Base-by-base conservation (phyloP, 352 stramenopile genomes). In the Phytophthora capsici region DNA sequence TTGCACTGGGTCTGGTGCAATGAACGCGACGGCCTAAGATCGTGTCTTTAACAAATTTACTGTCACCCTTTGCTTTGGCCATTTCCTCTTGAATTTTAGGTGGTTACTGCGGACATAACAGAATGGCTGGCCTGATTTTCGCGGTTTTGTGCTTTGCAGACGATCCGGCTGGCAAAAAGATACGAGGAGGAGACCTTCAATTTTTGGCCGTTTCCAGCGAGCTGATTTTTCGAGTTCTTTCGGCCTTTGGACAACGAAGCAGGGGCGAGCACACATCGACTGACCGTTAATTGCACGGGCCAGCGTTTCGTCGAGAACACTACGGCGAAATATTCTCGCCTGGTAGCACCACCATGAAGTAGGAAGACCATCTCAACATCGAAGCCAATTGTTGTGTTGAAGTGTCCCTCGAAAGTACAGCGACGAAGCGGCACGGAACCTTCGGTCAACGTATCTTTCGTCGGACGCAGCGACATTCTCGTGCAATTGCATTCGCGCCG, bases 21-120 rank as follows among this genome's bases (percentile, higher is more conserved):
- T 26, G 56, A 23, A 30, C 56, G 56, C 45, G 34, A 10, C 36
- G 49, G 20, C 43, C 50, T 46, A 57, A 49, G 43, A 48, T 63
- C 51, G 57, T 71, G 45, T 63, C 49, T 67, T 66, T 62, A 23
- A 22, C 38, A 40, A 51, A 43, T 34, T 34, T 66, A 71, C 63
- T 20, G 36, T 61, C 20, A n/a, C 25, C 55, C 22, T 54, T 62
- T 41, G 41, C 0, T 25, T 1, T 8, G 1, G 8, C 19, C 2
- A 8, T 6, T 32, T n/a, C 12, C 36, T 12, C 2, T 22, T 26
- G 20, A 23, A 10, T 4, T 1, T 14, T 14, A 5, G 4, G 8
- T 3, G 6, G 12, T 0, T 25, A 3, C 2, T 56, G 56, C 63
- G 63, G 63, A 55, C 41, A 40, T 53, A 61, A 7, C 6, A 14